These are phyloP conservation scores for Talaromyces piceae DNA, from an alignment of 2,329 filamentous ascomycete genomes.

Conservation along the genomic window DNA sequence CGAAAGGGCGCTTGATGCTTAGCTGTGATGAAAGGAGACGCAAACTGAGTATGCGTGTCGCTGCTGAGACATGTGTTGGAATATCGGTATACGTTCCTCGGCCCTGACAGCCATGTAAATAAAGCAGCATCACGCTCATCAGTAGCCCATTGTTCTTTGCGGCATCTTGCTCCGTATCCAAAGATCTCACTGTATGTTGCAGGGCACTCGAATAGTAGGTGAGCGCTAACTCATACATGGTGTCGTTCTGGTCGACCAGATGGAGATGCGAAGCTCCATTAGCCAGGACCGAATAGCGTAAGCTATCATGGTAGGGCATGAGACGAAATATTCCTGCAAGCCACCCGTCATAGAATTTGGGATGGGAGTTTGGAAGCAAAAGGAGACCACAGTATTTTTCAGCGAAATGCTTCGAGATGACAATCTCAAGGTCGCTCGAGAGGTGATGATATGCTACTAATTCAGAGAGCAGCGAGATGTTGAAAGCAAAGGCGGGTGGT, in stretches of 20 bases:
- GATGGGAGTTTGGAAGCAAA: background rate
- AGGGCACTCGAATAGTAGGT: background rate
- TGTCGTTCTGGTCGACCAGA: background rate
- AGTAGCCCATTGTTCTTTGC: background rate
- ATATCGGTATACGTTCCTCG: background rate
- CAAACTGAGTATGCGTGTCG: background rate
- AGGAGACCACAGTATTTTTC: background rate
- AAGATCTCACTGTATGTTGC: background rate
- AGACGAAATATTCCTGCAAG: background rate
- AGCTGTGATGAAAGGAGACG: background rate
- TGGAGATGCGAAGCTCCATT: background rate
- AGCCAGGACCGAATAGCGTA: background rate
- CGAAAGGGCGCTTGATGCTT: background rate
- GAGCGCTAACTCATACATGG: background rate
- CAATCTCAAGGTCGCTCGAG: no score
- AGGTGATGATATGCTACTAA: no score
- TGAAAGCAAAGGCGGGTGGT: no score
- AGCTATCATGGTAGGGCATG: background rate
- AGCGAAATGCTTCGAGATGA: no score
- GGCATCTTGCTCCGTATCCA: background rate
- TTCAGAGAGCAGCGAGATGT: no score
- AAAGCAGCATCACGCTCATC: background rate
- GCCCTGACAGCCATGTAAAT: background rate
- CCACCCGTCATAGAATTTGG: background rate
- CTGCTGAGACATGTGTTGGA: background rate